Percentiles rank a stretch among this genome's conserved stretches.
phyloP scores from a whole-genome alignment of 106 monocot species.

The Hemerocallis citrina region DNA sequence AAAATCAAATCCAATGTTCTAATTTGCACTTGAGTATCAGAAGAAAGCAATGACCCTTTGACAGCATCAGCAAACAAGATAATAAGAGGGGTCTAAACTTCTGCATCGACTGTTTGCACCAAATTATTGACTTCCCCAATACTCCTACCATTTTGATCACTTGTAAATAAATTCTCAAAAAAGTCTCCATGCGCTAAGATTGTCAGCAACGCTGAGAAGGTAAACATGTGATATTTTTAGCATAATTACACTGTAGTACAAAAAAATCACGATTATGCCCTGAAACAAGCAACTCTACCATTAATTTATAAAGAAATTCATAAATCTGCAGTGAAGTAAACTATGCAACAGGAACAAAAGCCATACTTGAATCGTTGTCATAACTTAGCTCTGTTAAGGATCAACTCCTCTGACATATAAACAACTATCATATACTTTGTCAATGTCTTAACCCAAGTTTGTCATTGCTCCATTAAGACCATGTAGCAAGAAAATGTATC shows the following conservation, averaged over 20 bases:
- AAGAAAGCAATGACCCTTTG: conserved; percentile 86
- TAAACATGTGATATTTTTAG: not conserved
- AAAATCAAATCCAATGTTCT: conserved; percentile 62
- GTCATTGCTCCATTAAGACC: no score
- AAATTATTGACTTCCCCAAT: conserved; percentile 18
- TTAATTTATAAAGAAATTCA: not conserved
- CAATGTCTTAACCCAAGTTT: no score
- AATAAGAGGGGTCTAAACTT: conserved; percentile 20
- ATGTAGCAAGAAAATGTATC: no score
- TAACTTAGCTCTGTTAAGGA: no score
- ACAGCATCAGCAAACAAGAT: conserved; percentile 80
- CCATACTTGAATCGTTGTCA: no score
- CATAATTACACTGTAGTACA: not conserved
- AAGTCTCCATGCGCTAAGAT: conserved; percentile 42
- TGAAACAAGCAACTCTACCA: not conserved
- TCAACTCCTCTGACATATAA: no score
- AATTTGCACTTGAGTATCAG: conserved; percentile 70
- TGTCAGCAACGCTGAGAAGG: conserved; percentile 63
- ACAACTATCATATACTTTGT: no score
- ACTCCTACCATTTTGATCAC: conserved; percentile 8
- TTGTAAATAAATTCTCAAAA: conserved; percentile 26
- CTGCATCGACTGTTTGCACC: conserved; percentile 16
- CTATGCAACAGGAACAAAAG: no score
- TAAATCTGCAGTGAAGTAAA: not conserved
- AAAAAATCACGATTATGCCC: not conserved